Percentiles rank a stretch among this genome's conserved stretches.
Evolutionary conservation across 371 early-diverging fungal genomes (phyloP).

Genomic region (Lichtheimia ramosa): DNA sequence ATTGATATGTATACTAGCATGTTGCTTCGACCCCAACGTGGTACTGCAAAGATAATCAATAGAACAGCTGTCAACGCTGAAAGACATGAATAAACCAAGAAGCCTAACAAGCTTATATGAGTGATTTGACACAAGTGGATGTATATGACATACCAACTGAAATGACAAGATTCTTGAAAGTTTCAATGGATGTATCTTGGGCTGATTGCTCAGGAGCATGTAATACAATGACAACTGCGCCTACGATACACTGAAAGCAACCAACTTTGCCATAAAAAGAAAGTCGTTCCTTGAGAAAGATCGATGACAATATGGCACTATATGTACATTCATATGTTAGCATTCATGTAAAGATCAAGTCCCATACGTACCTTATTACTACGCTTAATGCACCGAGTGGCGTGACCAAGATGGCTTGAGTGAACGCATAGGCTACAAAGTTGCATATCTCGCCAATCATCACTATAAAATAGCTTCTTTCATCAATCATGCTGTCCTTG

Average conservation of each 20-base stretch:
- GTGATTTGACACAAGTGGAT: background rate
- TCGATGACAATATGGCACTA: constrained; percentile 86
- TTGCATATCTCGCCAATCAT: constrained; percentile 89
- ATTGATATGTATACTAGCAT: constrained; percentile 84
- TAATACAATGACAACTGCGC: constrained; percentile 85
- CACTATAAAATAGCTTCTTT: constrained; percentile 37
- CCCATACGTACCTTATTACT: constrained; percentile 37
- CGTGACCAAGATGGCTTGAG: constrained; percentile 93
- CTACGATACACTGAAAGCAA: constrained; percentile 88
- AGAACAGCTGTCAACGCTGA: constrained; percentile 55
- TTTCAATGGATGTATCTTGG: constrained; percentile 71
- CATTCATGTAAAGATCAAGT: background rate
- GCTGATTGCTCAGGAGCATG: constrained; percentile 87
- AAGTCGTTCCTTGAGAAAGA: constrained; percentile 87
- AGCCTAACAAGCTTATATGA: constrained; percentile 46
- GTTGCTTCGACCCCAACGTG: constrained; percentile 81
- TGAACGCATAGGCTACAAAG: constrained; percentile 93
- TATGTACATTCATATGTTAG: too few relatives aligned
- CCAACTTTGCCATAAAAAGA: constrained; percentile 85
- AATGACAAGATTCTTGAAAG: constrained; percentile 74
- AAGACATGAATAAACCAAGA: constrained; percentile 73
- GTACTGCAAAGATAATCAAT: constrained; percentile 79
- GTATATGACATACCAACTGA: constrained; percentile 56
- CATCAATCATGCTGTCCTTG: constrained; percentile 7
- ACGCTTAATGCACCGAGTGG: constrained; percentile 95